phyloP scores from a whole-genome alignment of 108 stramenopile species.

The Fragilariopsis cylindrus region DNA sequence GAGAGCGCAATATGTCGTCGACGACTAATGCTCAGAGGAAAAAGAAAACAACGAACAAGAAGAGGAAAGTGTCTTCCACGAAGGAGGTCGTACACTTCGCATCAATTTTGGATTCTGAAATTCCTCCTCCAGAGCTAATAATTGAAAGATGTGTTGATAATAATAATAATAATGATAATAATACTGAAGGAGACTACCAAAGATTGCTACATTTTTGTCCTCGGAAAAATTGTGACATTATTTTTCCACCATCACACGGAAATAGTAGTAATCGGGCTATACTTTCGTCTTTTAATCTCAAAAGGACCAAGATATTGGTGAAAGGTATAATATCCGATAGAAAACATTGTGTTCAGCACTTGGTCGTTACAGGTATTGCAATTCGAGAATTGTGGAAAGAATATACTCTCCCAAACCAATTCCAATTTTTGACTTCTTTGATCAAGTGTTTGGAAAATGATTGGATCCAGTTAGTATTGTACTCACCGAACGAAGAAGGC shows the following conservation, averaged over 20 bases:
- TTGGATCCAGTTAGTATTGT: slow-evolving; percentile 7
- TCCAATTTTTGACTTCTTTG: not conserved
- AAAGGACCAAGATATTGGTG: slow-evolving; percentile 1
- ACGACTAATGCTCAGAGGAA: not conserved
- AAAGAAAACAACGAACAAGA: not conserved
- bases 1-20: not conserved
- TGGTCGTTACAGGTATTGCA: slow-evolving; percentile 5
- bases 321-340: not conserved
- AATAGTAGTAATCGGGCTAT: not conserved
- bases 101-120: not conserved
- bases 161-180: not conserved
- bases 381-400: slow-evolving; percentile 16
- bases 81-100: slow-evolving; percentile 8
- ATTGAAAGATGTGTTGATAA: not conserved
- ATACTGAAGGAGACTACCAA: too few species aligned
- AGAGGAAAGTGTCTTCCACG: not conserved
- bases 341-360: not conserved
- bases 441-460: slow-evolving; percentile 4
- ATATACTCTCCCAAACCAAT: slow-evolving; percentile 6
- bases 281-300: slow-evolving; percentile 1
- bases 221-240: not conserved
- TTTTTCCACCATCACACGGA: not conserved
- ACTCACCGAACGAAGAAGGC: not conserved
- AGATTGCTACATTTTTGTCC: slow-evolving; percentile 7
- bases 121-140: slow-evolving; percentile 7